Base-by-base conservation (phyloP, 768 basidiomycete genomes). In the Ramaria sp. region DNA sequence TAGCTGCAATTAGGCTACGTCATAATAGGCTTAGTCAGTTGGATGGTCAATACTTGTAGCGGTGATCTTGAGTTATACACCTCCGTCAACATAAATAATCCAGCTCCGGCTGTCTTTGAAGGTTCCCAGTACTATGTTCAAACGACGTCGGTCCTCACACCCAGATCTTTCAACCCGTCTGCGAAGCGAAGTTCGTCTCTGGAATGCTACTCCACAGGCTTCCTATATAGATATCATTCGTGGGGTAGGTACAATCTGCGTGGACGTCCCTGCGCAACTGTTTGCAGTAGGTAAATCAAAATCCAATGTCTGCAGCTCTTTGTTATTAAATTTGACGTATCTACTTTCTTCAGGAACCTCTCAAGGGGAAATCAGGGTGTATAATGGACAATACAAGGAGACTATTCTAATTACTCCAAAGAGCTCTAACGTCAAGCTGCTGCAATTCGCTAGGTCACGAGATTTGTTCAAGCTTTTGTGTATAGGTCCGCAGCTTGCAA, bases 221-320 rank as follows among this genome's bases (percentile, higher is more conserved):
- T 34, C 24, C 48, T 20, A 16, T 3, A 32, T 50, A 34, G 34
- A 50, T 15, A 12, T 24, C 10, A 28, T 50, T 18, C 16, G 2
- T 24, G 27, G 24, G 6, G 13, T 36, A 9, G 2, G 30, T 36
- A 50, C 48, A 12, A 22, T 50, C 12, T 50, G 30, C 48, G 48
- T 37, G 48, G 48, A 50, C n/a, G 20, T 16, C 18, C 30, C 1
- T 18, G 2, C 48, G 16, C 48, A 37, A 28, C 18, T 50, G 12
- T 50, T 50, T 20, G 48, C 48, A 50, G 48, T 50, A 9, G 48
- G 48, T 50, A 37, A 50, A 50, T 50, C 28, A 34, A 37, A 50
- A 50, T 50, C 28, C n/a, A 6, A n/a, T 18, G 28, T 25, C 7
- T 9, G 20, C 10, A n/a, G 20, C n/a, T n/a, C 2, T 6, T 7